phyloP scores from a whole-genome alignment of 805 yeast species.

The Barnettozyma californica region DNA sequence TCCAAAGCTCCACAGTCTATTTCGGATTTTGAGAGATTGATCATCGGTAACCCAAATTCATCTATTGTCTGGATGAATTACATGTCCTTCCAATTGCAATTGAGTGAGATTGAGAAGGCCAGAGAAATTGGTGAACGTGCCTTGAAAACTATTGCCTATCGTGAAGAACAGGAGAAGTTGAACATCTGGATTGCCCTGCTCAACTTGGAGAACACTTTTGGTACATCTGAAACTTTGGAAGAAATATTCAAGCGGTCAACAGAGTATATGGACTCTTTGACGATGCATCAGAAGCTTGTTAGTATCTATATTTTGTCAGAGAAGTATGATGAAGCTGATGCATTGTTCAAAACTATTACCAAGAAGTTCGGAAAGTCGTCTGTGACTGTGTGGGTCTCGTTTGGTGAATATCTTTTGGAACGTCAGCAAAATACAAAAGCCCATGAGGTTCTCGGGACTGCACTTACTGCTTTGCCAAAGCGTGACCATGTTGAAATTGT shows the following conservation, averaged over 20 bases:
- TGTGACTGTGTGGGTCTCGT: conserved; percentile 73
- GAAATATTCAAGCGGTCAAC: conserved; percentile 78
- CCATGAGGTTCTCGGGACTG: conserved; percentile 67
- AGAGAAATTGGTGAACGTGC: conserved; percentile 93
- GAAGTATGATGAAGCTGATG: conserved; percentile 64
- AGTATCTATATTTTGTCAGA: conserved; percentile 72
- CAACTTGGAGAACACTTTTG: conserved; percentile 91
- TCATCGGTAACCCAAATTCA: conserved; percentile 89
- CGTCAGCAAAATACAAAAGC: conserved; percentile 52
- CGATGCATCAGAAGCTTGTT: conserved; percentile 75
- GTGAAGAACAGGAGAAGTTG: conserved; percentile 89
- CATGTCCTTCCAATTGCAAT: conserved; percentile 95
- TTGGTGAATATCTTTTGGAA: conserved; percentile 69
- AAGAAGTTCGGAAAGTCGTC: conserved; percentile 75
- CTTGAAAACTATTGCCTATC: conserved; percentile 77
- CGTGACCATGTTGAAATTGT: conserved; percentile 75
- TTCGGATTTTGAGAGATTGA: conserved; percentile 84
- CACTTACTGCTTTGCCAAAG: conserved; percentile 67
- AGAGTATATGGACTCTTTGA: conserved; percentile 85
- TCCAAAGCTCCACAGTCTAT: conserved; percentile 89
- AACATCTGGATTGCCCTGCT: conserved; percentile 95
- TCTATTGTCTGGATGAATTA: conserved; percentile 96
- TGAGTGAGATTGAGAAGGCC: conserved; percentile 91
- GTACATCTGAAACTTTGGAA: conserved; percentile 75
- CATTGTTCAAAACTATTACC: conserved; percentile 56